Percentiles rank a stretch among this genome's conserved stretches.
These are phyloP conservation scores for Tolypocladium pustulatum DNA, from an alignment of 2,329 filamentous ascomycete genomes.

Conservation along the genomic window DNA sequence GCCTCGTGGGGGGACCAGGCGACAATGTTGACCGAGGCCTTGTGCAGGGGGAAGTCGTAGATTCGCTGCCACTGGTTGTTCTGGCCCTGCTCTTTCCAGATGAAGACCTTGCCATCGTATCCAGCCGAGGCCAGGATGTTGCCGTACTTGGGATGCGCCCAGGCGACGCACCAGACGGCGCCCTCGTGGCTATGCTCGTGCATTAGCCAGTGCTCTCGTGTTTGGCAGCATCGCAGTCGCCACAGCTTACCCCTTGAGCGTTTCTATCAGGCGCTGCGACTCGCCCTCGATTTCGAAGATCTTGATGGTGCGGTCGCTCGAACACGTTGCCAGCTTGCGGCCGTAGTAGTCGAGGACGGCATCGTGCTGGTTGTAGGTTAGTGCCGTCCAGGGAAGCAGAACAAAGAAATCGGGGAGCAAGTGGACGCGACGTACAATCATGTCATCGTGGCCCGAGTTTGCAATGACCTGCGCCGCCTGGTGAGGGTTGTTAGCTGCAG, in stretches of 20 bases:
- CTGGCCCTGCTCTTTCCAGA: conserved; percentile 82
- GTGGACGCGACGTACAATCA: conserved; percentile 72
- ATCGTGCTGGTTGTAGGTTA: conserved; percentile 59
- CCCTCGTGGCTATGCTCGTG: conserved; percentile 66
- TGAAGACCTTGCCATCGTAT: conserved; percentile 96
- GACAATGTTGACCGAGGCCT: conserved; percentile 92
- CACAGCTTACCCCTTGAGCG: conserved; percentile 66
- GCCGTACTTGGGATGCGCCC: conserved; percentile 97
- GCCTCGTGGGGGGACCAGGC: conserved; percentile 96
- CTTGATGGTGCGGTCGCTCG: conserved; percentile 97
- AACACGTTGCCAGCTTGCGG: conserved; percentile 89
- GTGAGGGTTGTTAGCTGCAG: conserved; percentile 15
- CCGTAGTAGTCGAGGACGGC: conserved; percentile 98
- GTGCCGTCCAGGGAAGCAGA: conserved; percentile 7
- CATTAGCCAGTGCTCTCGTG: neutral
- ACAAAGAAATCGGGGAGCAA: neutral
- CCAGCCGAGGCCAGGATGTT: conserved; percentile 92
- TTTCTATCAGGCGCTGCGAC: conserved; percentile 79
- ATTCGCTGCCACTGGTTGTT: conserved; percentile 68
- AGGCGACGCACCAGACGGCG: conserved; percentile 94
- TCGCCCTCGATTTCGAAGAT: conserved; percentile 98
- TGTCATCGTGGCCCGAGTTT: conserved; percentile 73
- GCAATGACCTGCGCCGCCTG: conserved; percentile 34
- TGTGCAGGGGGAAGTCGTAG: conserved; percentile 89
- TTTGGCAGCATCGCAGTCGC: neutral